phyloP scores from a whole-genome alignment of 352 stramenopile species.

The Phytophthora sp. region DNA sequence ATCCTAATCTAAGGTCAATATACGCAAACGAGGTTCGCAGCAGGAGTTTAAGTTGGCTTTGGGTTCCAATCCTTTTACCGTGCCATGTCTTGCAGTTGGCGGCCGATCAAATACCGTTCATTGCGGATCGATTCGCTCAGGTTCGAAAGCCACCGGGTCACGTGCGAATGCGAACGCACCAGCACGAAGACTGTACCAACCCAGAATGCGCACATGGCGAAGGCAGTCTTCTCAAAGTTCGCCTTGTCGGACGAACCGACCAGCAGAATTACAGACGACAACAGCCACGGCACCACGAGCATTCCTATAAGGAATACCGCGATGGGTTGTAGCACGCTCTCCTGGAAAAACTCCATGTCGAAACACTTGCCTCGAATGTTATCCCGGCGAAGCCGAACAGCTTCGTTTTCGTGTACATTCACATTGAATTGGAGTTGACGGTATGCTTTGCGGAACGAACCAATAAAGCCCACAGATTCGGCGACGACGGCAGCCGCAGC shows the following conservation, averaged over 20 bases:
- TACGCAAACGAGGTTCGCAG: conserved; percentile 30
- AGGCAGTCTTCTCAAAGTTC: conserved; percentile 58
- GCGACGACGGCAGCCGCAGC: conserved; percentile 8
- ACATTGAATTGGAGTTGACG: conserved; percentile 76
- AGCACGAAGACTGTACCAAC: conserved; percentile 47
- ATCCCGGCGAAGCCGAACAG: conserved; percentile 59
- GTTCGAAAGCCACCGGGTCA: conserved; percentile 66
- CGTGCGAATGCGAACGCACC: conserved; percentile 50
- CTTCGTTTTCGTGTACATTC: conserved; percentile 75
- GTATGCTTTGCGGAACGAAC: conserved; percentile 64
- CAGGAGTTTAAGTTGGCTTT: conserved; percentile 2
- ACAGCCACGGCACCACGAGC: conserved; percentile 60
- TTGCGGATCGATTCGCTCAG: conserved; percentile 88
- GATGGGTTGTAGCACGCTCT: conserved; percentile 68
- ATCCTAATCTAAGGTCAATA: conserved; percentile 46
- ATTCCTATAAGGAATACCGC: conserved; percentile 51
- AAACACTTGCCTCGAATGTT: conserved; percentile 76
- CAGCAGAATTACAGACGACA: conserved; percentile 50
- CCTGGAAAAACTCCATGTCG: conserved; percentile 68
- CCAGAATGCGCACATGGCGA: conserved; percentile 57
- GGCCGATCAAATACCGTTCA: conserved; percentile 88
- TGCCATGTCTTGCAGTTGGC: conserved; percentile 86
- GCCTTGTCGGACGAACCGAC: conserved; percentile 44
- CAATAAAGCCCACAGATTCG: conserved; percentile 52
- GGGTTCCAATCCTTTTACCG: conserved; percentile 66